These are phyloP conservation scores for Dysphania ambrosioides DNA, from an alignment of 148 eudicot genomes.

Conservation along the genomic window DNA sequence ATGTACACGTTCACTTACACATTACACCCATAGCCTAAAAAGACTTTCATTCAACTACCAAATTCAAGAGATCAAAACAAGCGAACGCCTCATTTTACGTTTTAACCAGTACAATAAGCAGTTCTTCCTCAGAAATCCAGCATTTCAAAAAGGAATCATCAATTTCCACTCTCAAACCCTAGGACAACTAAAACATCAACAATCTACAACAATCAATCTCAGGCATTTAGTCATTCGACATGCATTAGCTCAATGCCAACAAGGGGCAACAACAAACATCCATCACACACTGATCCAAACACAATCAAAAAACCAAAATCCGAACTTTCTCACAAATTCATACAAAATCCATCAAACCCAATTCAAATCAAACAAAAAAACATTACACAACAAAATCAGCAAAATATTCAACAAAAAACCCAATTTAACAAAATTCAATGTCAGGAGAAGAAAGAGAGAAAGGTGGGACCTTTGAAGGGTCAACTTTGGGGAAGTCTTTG, in stretches of 20 bases:
- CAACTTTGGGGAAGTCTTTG: conserved; percentile 88
- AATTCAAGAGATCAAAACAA: not conserved
- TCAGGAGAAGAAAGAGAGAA: conserved; percentile 8
- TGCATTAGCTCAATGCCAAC: not conserved
- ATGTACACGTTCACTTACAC: not conserved
- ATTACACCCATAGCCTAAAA: not conserved
- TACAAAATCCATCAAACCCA: not conserved
- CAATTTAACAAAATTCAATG: not conserved
- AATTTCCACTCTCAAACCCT: not conserved
- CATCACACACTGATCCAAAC: not conserved
- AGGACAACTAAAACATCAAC: too few species aligned
- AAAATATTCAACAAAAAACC: not conserved
- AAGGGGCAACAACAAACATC: too few species aligned
- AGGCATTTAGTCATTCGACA: not conserved
- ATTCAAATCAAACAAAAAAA: not conserved
- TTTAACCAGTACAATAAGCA: too few species aligned
- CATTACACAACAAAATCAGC: not conserved
- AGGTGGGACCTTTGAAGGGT: conserved; percentile 76
- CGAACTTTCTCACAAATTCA: not conserved
- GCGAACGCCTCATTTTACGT: not conserved
- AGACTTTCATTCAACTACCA: too few species aligned
- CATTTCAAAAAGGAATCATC: too few species aligned
- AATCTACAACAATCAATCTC: not conserved
- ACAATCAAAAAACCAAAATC: not conserved
- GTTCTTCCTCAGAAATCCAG: not conserved